Evolutionary conservation across 1,284 basidiomycete species (phyloP).

Genomic region (Rhodotorula glutinis): DNA sequence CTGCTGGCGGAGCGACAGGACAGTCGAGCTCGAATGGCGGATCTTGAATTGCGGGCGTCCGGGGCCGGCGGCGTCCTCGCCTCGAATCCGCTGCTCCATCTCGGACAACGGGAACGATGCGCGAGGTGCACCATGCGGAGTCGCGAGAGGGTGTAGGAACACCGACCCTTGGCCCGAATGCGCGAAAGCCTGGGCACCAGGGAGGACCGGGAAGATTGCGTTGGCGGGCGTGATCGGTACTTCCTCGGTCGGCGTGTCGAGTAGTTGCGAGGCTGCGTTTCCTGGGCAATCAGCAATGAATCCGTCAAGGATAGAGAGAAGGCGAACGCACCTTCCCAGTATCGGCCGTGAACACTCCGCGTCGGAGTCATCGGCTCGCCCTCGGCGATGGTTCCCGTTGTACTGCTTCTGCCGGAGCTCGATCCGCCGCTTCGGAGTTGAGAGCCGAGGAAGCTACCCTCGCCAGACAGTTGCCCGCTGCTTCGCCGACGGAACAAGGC

Average conservation of each 20-base stretch:
- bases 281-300: background rate
- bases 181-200: slow-evolving; percentile 7
- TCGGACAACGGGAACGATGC: slow-evolving; percentile 35
- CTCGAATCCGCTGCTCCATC: slow-evolving; percentile 11
- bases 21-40: slow-evolving; percentile 41
- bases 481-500: slow-evolving; percentile 40
- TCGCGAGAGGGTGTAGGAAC: slow-evolving; percentile 19
- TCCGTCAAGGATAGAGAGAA: background rate
- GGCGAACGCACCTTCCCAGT: slow-evolving; percentile 25
- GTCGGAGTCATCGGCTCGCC: slow-evolving; percentile 41
- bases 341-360: slow-evolving; percentile 16
- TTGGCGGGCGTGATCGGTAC: slow-evolving; percentile 33
- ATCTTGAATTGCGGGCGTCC: slow-evolving; percentile 33
- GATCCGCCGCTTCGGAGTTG: slow-evolving; percentile 34
- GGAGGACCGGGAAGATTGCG: slow-evolving; percentile 28
- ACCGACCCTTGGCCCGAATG: slow-evolving; percentile 11
- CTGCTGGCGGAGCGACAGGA: slow-evolving; percentile 36
- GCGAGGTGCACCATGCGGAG: slow-evolving; percentile 24
- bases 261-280: slow-evolving; percentile 24
- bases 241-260: slow-evolving; percentile 34
- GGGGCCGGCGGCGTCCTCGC: background rate
- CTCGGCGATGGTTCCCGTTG: slow-evolving; percentile 14
- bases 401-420: slow-evolving; percentile 19
- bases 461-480: slow-evolving; percentile 39
- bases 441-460: slow-evolving; percentile 27